Base-by-base conservation (phyloP, 257 asterid genomes). In the Nicotiana tomentosiformis region DNA sequence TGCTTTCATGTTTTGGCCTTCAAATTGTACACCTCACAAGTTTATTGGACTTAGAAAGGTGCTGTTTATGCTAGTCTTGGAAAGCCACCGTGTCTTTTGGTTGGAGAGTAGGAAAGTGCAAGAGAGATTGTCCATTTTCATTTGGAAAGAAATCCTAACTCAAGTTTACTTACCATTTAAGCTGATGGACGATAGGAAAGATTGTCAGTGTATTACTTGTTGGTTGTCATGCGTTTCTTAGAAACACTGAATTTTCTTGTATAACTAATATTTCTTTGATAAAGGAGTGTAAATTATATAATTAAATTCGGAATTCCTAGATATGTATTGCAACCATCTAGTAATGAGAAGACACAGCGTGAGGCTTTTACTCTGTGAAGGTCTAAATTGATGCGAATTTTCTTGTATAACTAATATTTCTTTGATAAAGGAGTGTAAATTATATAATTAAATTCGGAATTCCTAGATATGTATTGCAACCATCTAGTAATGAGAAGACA, bases 1-100 rank as follows among this genome's bases (percentile, higher is more conserved):
- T 66, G 76, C 69, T 49, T 62, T 62, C 29, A 55, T 83, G 55
- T 81, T 23, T 84, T 81, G 69, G 57, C 80, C 76, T 84, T 39
- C 68, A 32, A 61, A 70, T 55, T 57, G 78, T 53, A 56, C 8
- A 16, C 3, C 23, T 17, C 58, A 53, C 58, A 53, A 11, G 58
- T 4, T 76, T 12, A 70, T 37, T 70, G 51, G 29, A 37, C 26
- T 33, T 39, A 33, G 10, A 43, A 43, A 43, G 10, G 18, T 70
- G 78, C 30, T 9, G 58, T 53, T 53, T 53, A 53, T 15, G 58
- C 58, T 53, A 53, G 58, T 53, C 9, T 17, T 57, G 65, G 64
- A 74, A 74, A 74, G 62, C 9, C 43, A 74, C 62, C 7, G 39
- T 65, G 78, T 12, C 23, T 8, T 74, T 74, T 49, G 43, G 64